Conservation (phyloP, 768 basidiomycete genomes). For the Lentinula sp. region DNA sequence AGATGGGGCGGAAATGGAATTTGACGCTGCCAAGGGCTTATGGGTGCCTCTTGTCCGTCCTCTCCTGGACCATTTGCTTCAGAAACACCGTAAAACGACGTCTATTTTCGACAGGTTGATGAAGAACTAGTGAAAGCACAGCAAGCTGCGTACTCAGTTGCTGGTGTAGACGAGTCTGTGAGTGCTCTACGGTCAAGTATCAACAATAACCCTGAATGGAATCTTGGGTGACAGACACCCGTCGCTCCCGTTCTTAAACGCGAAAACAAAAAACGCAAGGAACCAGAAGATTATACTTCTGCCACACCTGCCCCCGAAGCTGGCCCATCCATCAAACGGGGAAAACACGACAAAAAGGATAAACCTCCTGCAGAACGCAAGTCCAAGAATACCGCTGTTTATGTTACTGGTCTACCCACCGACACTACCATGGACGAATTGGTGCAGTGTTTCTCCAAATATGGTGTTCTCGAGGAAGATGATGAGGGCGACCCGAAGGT, state of each 20-base stretch:
- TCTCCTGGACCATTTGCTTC: background rate
- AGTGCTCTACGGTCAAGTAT: conserved; percentile 16
- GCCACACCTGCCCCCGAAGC: conserved; percentile 36
- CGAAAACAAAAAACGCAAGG: conserved; percentile 75
- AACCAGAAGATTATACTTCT: conserved; percentile 64
- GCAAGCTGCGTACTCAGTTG: conserved; percentile 91
- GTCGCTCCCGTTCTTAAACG: conserved; percentile 82
- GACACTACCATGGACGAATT: conserved; percentile 74
- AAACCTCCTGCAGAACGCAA: conserved; percentile 45
- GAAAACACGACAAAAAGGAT: conserved; percentile 48
- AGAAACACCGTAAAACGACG: background rate
- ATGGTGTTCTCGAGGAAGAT: conserved; percentile 90
- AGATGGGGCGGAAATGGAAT: conserved; percentile 89
- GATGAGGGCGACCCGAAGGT: conserved; percentile 89
- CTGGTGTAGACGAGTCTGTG: conserved; percentile 92
- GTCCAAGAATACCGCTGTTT: conserved; percentile 92
- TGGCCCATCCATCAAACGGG: conserved; percentile 61
- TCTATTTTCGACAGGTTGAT: conserved; percentile 53
- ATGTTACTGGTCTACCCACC: conserved; percentile 75
- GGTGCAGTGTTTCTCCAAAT: conserved; percentile 82
- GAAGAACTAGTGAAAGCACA: conserved; percentile 84
- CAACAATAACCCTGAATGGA: background rate
- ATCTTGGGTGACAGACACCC: conserved; percentile 50
- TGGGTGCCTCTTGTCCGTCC: conserved; percentile 83
- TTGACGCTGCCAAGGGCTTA: conserved; percentile 62